Evolutionary conservation across 805 yeast genomes (phyloP), one percentile per base, ranked within the genome.

Genomic region (Lipomyces yamanashiensis): DNA sequence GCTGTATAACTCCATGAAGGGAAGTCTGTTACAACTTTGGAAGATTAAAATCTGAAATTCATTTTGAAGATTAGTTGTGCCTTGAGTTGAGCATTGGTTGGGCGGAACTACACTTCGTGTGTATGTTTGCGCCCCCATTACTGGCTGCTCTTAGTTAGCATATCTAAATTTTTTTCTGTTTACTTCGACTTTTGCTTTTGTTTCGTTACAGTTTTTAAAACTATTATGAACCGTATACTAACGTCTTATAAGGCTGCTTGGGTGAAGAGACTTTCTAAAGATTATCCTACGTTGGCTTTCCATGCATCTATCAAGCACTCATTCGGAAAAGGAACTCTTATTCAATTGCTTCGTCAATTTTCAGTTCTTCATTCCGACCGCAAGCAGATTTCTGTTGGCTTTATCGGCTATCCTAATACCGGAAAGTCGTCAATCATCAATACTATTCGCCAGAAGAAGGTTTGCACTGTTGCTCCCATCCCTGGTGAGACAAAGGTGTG

Each of bases 401-500:
- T 93, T 72, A 92, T 93, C 74, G 99, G 99, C 15, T 93, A 95
- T 75, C 99, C 99, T 70, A 93, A 93, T 75, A 89, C 97, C n/a
- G 99, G 99, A 70, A 93, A 93, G 75, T 93, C 98, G 0, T 90
- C 97, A 48, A 91, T 93, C 70, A 93, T 93, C 73, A 93, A 93
- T 79, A 92, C 98, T 1, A 80, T 93, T 71, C 86, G 98, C 75
- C 87, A 87, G 76, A 95, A 95, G 84, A 95, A 93, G 79, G 99
- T 93, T 53, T 95, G 98, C 80, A 87, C 84, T 51, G 98, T 93
- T 54, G 99, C 99, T 1, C 99, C 99, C 54, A 92, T 93, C 72
- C 99, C 99, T 37, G 99, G 99, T 76, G 99, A 93, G 76, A 93
- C 99, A 41, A 93, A 93, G 78, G 98, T 93, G 51, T 93, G 99